Base-by-base conservation (phyloP, 805 yeast genomes). In the Scheffersomyces stipitis region DNA sequence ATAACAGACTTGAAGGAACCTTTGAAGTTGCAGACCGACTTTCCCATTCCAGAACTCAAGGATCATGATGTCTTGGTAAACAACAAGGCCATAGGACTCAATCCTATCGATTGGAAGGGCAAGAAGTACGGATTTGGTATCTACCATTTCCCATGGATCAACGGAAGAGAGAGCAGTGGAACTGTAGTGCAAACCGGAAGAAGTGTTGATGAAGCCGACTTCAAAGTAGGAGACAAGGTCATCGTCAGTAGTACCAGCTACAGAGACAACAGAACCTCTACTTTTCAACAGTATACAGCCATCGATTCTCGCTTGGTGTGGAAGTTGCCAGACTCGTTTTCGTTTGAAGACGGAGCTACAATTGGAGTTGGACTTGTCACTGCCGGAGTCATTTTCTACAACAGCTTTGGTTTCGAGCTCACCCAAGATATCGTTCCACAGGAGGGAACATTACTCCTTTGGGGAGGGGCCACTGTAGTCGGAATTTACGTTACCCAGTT, bases 61-160 rank as follows among this genome's bases (percentile, higher is more conserved):
- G 46, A 36, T 9, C 28, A 52, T 37, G 65, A 60, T 34, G 44
- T 60, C 18, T 41, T 60, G 26, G 49, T 60, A 3, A 31, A 37
- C 13, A 60, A 59, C 33, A 48, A 38, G 31, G 62, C 57, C 31
- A 56, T 71, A 30, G 78, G 77, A 0, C 45, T 72, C 28, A 72
- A 72, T 42, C 78, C 75, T 7, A 60, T 72, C 22, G 78, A 72
- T 45, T 72, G 78, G 78, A 72, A 72, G 46, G 69, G 72, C 5
- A 66, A 68, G 34, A 68, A 65, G 37, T 72, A 64, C 43, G 56
- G 59, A 28, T 73, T 73, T 52, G 75, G 74, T 15, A 62, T 72
- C 6, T 66, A 71, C 42, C 62, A 69, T 10, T 70, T 71, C 38
- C 78, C 78, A 7, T 72, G 78, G 77, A 56, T 72, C 32, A 72